A percentile compares a stretch with the other conserved stretches of the same genome.
Evolutionary conservation across 2,329 filamentous ascomycete genomes (phyloP).

Genomic region (Thermothelomyces thermophilus): DNA sequence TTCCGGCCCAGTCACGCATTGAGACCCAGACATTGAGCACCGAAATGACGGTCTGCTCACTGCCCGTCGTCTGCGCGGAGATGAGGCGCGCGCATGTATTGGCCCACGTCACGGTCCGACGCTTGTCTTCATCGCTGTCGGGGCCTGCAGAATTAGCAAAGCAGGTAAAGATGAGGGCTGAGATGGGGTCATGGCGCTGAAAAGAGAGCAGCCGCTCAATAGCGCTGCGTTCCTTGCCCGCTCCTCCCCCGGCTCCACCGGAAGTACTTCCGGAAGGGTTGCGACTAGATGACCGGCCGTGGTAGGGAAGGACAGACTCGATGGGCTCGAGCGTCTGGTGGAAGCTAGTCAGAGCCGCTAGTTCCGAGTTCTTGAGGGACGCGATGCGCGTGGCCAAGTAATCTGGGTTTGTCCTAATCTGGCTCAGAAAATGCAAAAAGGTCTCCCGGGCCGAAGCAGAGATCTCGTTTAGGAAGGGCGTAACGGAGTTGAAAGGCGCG

Average conservation of each 20-base stretch:
- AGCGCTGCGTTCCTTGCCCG: slow-evolving; percentile 44
- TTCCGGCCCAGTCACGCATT: slow-evolving; percentile 84
- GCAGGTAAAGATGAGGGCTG: slow-evolving; percentile 77
- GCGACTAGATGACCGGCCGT: slow-evolving; percentile 45
- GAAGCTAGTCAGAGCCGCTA: slow-evolving; percentile 69
- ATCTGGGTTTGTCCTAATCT: slow-evolving; percentile 78
- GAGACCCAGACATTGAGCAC: slow-evolving; percentile 83
- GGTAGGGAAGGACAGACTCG: slow-evolving; percentile 74
- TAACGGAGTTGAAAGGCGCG: slow-evolving; percentile 37
- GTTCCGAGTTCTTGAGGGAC: slow-evolving; percentile 66
- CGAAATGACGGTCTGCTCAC: slow-evolving; percentile 73
- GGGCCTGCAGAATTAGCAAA: slow-evolving; percentile 82
- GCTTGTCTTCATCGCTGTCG: slow-evolving; percentile 71
- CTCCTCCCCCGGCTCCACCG: slow-evolving; percentile 27
- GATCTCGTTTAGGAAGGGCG: slow-evolving; percentile 64
- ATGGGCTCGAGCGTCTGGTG: slow-evolving; percentile 73
- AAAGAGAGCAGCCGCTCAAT: slow-evolving; percentile 83
- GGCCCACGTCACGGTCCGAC: slow-evolving; percentile 81
- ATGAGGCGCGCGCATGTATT: slow-evolving; percentile 79
- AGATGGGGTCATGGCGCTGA: slow-evolving; percentile 80
- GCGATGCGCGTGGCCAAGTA: slow-evolving; percentile 80
- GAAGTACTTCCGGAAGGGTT: slow-evolving; percentile 24
- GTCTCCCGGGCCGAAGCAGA: slow-evolving; percentile 67
- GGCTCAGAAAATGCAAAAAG: slow-evolving; percentile 71
- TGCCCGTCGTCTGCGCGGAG: slow-evolving; percentile 65